Conservation (phyloP, 495 filamentous ascomycete species). For the Penicillium flavigenum region DNA sequence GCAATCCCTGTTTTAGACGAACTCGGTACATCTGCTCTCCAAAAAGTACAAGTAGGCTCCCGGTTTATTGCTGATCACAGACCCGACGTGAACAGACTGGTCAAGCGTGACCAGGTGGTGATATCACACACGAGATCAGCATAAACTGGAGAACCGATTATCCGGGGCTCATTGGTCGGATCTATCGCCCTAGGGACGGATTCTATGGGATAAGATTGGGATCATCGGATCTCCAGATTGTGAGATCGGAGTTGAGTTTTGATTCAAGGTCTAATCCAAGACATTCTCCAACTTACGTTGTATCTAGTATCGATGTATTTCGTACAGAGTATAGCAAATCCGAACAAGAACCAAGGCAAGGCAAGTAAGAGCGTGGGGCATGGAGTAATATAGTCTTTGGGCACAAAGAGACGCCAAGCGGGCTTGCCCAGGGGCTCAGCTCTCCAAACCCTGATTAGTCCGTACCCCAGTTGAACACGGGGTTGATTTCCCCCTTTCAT, state of each 20-base stretch:
- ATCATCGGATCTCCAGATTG: constrained; percentile 12
- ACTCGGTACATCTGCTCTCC: neutral
- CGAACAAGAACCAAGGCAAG: neutral
- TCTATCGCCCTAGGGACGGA: constrained; percentile 6
- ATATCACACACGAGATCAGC: neutral
- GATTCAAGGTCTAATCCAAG: neutral
- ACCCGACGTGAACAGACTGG: neutral
- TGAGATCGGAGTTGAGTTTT: constrained; percentile 12
- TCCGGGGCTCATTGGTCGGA: constrained; percentile 3
- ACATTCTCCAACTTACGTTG: neutral
- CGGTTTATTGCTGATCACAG: neutral
- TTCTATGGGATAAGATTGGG: constrained; percentile 6
- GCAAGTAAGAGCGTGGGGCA: neutral
- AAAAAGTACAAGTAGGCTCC: neutral
- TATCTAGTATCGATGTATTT: neutral
- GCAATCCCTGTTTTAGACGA: neutral
- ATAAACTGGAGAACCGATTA: neutral
- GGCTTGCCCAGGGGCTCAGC: neutral
- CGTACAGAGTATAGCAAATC: neutral
- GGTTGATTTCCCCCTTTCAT: neutral
- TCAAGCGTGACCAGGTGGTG: neutral
- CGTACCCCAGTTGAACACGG: neutral
- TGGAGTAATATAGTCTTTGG: neutral
- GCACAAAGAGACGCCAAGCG: constrained; percentile 3
- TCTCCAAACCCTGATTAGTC: neutral